Conservation (phyloP, 768 basidiomycete species). For the Infundibulicybe gibba region DNA sequence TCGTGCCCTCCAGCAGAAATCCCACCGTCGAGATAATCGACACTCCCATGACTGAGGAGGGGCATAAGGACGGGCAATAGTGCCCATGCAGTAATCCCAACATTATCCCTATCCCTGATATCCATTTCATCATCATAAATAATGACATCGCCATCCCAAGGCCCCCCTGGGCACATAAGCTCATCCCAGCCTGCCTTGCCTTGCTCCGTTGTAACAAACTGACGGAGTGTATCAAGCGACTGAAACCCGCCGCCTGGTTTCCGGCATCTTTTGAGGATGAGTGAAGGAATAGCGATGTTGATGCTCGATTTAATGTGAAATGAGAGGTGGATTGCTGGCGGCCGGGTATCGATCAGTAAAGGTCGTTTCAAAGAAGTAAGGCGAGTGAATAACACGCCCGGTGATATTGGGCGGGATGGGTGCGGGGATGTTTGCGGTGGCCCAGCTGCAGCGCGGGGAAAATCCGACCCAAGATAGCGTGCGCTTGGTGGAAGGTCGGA, state of each 20-base stretch:
- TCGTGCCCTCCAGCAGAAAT: slow-evolving; percentile 59
- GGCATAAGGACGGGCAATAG: slow-evolving; percentile 61
- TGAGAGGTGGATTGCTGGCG: slow-evolving; percentile 59
- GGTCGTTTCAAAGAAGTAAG: slow-evolving; percentile 52
- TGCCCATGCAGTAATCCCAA: slow-evolving; percentile 62
- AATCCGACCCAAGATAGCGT: slow-evolving; percentile 20
- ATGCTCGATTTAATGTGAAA: slow-evolving; percentile 67
- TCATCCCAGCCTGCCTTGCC: slow-evolving; percentile 72
- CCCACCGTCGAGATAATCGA: slow-evolving; percentile 73
- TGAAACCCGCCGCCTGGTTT: slow-evolving; percentile 69
- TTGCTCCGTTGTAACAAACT: slow-evolving; percentile 78
- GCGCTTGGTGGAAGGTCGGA: slow-evolving; percentile 24
- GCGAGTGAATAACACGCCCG: slow-evolving; percentile 43
- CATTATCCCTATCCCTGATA: slow-evolving; percentile 52
- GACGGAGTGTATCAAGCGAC: slow-evolving; percentile 64
- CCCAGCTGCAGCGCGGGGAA: slow-evolving; percentile 12
- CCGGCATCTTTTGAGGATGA: slow-evolving; percentile 83
- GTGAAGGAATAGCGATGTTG: slow-evolving; percentile 85
- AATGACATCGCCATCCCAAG: slow-evolving; percentile 75
- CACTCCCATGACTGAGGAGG: slow-evolving; percentile 49
- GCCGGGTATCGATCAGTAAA: slow-evolving; percentile 80
- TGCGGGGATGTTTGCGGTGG: slow-evolving; percentile 18
- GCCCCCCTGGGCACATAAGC: slow-evolving; percentile 41
- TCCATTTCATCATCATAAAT: slow-evolving; percentile 82
- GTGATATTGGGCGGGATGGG: slow-evolving; percentile 30